phyloP scores from a whole-genome alignment of 352 stramenopile genomes.

The Phytophthora hybrid region DNA sequence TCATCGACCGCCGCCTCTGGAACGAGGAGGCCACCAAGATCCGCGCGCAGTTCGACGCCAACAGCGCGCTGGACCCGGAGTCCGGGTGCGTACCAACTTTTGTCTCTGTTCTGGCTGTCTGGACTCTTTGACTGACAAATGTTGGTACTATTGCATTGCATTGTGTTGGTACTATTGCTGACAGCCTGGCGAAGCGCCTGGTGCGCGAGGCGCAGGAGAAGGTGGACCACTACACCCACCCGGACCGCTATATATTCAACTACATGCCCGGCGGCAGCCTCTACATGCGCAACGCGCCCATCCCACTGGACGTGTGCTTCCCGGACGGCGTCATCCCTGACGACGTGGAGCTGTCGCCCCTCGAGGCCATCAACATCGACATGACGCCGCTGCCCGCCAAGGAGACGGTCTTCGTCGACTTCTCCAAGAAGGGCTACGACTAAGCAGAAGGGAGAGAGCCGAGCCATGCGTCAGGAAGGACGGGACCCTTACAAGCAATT shows the following conservation, averaged over 20 bases:
- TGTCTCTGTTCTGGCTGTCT: conserved; percentile 43
- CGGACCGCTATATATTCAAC: conserved; percentile 97
- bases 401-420: conserved; percentile 84
- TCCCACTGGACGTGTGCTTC: conserved; percentile 95
- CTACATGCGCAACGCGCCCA: conserved; percentile 99
- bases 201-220: conserved; percentile 94
- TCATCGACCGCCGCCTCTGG: conserved; percentile 96
- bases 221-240: conserved; percentile 95
- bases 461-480: conserved; percentile 1
- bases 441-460: conserved; percentile 41
- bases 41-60: conserved; percentile 93
- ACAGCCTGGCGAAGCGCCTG: conserved; percentile 79
- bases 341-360: conserved; percentile 83
- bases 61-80: conserved; percentile 62
- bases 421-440: conserved; percentile 90
- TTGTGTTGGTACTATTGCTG: not conserved
- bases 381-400: conserved; percentile 84
- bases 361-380: conserved; percentile 90
- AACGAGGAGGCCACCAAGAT: conserved; percentile 95
- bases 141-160: too few species aligned
- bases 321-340: conserved; percentile 87
- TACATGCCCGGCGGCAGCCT: conserved; percentile 98
- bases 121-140: not conserved
- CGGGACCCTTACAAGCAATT: conserved; percentile 27
- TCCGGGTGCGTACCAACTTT: conserved; percentile 54